phyloP scores from a whole-genome alignment of 2,329 filamentous ascomycete genomes.

The Epichloe uncinata region DNA sequence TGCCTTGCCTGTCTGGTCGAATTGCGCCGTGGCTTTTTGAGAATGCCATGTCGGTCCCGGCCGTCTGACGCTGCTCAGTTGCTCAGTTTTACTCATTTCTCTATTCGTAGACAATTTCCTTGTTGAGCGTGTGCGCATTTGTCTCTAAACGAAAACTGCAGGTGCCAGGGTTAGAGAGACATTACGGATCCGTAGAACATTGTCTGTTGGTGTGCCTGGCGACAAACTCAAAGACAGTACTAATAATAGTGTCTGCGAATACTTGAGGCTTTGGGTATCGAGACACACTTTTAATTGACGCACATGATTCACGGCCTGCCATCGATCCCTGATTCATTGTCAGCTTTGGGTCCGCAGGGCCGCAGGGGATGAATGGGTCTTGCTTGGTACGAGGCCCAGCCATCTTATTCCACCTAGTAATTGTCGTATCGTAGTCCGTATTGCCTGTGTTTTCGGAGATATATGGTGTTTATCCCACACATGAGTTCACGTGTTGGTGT shows the following conservation, averaged over 20 bases:
- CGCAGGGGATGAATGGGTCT: background rate
- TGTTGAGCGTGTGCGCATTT: background rate
- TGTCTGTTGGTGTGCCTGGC: background rate
- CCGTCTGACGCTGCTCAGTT: background rate
- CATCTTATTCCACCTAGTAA: background rate
- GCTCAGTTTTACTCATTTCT: background rate
- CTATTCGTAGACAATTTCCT: background rate
- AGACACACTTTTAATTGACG: background rate
- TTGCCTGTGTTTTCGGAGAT: background rate
- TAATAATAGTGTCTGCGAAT: background rate
- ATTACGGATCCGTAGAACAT: background rate
- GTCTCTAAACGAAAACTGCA: background rate
- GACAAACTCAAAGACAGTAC: background rate
- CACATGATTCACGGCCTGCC: background rate
- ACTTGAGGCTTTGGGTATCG: background rate
- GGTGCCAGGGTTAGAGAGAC: background rate
- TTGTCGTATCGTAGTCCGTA: background rate
- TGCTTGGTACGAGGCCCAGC: background rate
- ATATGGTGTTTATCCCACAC: background rate
- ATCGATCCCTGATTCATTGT: background rate
- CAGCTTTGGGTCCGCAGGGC: background rate
- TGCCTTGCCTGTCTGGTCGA: background rate
- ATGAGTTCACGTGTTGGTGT: background rate
- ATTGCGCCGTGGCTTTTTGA: background rate
- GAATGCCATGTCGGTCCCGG: background rate